Conservation (phyloP, 2,329 filamentous ascomycete genomes). For the Paraphoma sp. region DNA sequence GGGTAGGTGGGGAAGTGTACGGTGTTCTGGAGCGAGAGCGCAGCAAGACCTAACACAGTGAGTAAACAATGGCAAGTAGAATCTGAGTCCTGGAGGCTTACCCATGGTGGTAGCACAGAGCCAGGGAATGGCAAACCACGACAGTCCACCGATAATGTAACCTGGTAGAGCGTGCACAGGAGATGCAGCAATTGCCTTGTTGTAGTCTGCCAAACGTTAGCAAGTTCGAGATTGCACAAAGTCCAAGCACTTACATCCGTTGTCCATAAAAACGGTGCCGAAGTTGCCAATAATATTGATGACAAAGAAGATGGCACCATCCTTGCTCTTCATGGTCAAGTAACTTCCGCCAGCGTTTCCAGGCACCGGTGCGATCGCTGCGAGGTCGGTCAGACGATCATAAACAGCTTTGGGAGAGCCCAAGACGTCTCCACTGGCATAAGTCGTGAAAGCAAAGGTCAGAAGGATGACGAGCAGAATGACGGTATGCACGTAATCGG, state of each 20-base stretch:
- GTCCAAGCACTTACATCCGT: slow-evolving; percentile 62
- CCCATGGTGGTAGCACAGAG: slow-evolving; percentile 56
- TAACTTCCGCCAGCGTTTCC: slow-evolving; percentile 82
- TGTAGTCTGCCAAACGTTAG: slow-evolving; percentile 61
- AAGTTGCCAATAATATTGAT: slow-evolving; percentile 90
- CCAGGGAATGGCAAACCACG: slow-evolving; percentile 58
- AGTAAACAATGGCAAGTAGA: too few relatives aligned
- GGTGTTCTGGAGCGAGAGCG: slow-evolving; percentile 50
- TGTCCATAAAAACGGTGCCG: slow-evolving; percentile 82
- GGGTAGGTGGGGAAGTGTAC: slow-evolving; percentile 54
- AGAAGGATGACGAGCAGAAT: slow-evolving; percentile 84
- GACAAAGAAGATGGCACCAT: slow-evolving; percentile 87
- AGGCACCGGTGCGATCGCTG: slow-evolving; percentile 71
- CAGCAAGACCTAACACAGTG: slow-evolving; percentile 36
- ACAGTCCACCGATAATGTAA: slow-evolving; percentile 50
- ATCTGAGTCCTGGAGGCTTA: too few relatives aligned
- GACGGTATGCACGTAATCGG: slow-evolving; percentile 86
- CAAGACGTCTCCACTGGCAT: slow-evolving; percentile 73
- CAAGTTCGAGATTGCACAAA: neutral
- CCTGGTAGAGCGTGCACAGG: slow-evolving; percentile 86
- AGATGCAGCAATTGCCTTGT: slow-evolving; percentile 87
- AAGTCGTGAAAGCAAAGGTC: slow-evolving; percentile 81
- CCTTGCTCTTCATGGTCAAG: slow-evolving; percentile 82
- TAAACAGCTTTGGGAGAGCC: slow-evolving; percentile 81
- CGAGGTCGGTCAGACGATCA: slow-evolving; percentile 74